Base-by-base conservation (phyloP, 805 yeast species). In the Jamesozyma spencerorum region DNA sequence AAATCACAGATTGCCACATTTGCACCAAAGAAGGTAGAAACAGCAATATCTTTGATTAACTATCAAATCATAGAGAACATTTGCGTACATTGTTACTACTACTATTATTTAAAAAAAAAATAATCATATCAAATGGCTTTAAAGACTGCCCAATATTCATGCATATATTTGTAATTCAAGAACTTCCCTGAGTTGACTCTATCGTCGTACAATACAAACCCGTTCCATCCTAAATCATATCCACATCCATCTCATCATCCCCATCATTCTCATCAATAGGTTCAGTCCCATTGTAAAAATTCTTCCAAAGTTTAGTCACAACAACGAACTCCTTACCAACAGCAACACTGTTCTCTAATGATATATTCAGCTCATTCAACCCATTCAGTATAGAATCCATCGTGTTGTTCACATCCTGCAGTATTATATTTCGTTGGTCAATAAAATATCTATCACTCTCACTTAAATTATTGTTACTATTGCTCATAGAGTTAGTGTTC, bases 261-360 rank as follows among this genome's bases (percentile, higher is more conserved):
- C 29, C 36, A 17, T 41, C 40, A 28, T 38, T 46, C 13, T 41
- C 43, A 14, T 35, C 14, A 17, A 40, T 28, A 14, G 44, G 36
- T 24, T 52, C 63, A 17, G 68, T 37, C 0, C 77, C 77, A 51
- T 75, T 74, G 50, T 82, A 81, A 51, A 82, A 81, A 29, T 70
- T 71, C 27, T 71, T 64, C 94, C 94, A 83, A 28, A 82, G 64
- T n/a, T 69, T 62, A 2, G 87, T 73, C 13, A 81, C 84, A 38
- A 74, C 72, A 42, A 81, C 84, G 50, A 82, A 83, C 44, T 81
- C 88, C 52, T 77, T 77, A 1, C 92, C 88, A 2, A 83, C 85
- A 18, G 81, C 80, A 13, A 81, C 70, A 2, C 79, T 73, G 33
- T 75, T 77, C 48, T 79, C 81, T 38, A 83, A 61, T 0, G 87